Base-by-base conservation (phyloP, 2,329 filamentous ascomycete species). In the Parascedosporium putredinis region DNA sequence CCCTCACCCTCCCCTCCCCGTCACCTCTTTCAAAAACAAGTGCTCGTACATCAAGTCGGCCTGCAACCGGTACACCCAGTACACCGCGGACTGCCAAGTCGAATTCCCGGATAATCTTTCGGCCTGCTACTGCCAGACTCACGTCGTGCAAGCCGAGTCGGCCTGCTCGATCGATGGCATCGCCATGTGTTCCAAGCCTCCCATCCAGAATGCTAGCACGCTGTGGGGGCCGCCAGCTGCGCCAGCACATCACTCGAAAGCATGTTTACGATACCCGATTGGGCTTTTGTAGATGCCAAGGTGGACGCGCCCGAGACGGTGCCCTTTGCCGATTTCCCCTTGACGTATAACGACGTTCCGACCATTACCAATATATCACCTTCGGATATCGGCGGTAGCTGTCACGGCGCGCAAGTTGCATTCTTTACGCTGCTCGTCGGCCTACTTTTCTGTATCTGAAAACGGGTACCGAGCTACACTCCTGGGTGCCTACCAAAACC, bases 11-110 rank as follows among this genome's bases (percentile, higher is more conserved):
- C 38, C 38, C 16, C 16, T 12, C 16, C 38, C 38, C 5, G 38
- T 42, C 10, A 42, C 38, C 2, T 42, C 38, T 16, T 42, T 42
- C 10, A 42, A 42, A 24, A 42, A 42, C 20, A 10, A 14, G 10
- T 42, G 38, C 38, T 42, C 38, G 12, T 42, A 42, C 38, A 42
- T 42, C 38, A 42, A 42, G 18, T 42, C 38, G 5, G 38, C 38
- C 38, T 42, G 38, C 20, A 42, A 42, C 38, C 38, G 38, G 8
- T 22, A 42, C 18, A 22, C 16, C 38, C 38, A 42, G 18, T 42
- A 42, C 18, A 42, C 38, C 6, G 20, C 38, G 7, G 38, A 42
- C n/a, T 42, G 38, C 12, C 38, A 42, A 10, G 12, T 20, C 16
- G 16, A 23, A 10, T 42, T 42, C 38, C 5, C 38, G 12, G 14